Conservation (phyloP, 2,329 filamentous ascomycete genomes). For the Colletotrichum trifolii region DNA sequence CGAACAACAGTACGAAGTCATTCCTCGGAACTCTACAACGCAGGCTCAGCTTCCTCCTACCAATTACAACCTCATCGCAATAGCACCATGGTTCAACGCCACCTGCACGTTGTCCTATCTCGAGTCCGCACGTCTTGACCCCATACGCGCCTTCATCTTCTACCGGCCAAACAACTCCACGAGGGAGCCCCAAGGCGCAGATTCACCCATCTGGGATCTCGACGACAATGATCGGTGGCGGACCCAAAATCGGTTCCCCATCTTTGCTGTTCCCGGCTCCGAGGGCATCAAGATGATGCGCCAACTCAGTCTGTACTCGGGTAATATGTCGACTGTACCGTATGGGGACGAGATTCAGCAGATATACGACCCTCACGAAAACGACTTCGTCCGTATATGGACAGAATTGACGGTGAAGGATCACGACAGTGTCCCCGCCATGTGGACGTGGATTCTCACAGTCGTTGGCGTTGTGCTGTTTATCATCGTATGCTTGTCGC, state of each 20-base stretch:
- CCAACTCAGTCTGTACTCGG: constrained; percentile 80
- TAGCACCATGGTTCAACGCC: constrained; percentile 86
- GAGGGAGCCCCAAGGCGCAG: constrained; percentile 71
- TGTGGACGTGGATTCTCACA: constrained; percentile 83
- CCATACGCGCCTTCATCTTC: constrained; percentile 72
- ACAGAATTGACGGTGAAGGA: constrained; percentile 62
- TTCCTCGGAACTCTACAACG: constrained; percentile 81
- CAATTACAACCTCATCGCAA: constrained; percentile 80
- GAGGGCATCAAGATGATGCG: constrained; percentile 76
- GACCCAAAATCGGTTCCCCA: constrained; percentile 75
- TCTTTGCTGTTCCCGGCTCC: constrained; percentile 81
- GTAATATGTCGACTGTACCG: constrained; percentile 73
- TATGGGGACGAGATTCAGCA: constrained; percentile 66
- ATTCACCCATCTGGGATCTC: constrained; percentile 76
- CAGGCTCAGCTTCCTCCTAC: constrained; percentile 73
- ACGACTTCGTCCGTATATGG: constrained; percentile 71
- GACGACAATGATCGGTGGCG: constrained; percentile 79
- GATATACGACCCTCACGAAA: constrained; percentile 64
- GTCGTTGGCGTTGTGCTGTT: constrained; percentile 78
- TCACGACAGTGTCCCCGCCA: constrained; percentile 68
- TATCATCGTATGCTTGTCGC: constrained; percentile 74
- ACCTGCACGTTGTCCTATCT: constrained; percentile 82
- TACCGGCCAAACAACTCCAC: constrained; percentile 68
- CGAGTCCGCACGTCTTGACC: constrained; percentile 65
- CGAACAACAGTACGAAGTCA: constrained; percentile 69